Conservation (phyloP, 805 yeast genomes). For the Blastobotrys attinorum region DNA sequence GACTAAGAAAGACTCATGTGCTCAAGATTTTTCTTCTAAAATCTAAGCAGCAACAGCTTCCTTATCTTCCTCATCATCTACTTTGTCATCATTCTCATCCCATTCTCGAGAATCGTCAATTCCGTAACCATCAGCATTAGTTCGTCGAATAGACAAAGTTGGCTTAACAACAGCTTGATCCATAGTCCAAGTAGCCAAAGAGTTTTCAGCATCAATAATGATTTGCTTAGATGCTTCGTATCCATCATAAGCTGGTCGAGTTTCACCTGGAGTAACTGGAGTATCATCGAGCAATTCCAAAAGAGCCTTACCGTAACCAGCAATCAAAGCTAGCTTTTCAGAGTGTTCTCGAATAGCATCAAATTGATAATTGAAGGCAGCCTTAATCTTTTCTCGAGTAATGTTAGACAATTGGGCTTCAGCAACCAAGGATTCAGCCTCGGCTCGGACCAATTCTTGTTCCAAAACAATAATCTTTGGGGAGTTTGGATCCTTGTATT, state of each 20-base stretch:
- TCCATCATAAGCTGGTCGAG: constrained; percentile 97
- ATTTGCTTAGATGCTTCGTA: constrained; percentile 97
- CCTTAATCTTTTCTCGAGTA: constrained; percentile 96
- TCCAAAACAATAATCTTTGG: constrained; percentile 92
- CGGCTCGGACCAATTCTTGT: constrained; percentile 98
- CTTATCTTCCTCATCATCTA: constrained; percentile 6
- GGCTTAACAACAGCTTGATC: constrained; percentile 95
- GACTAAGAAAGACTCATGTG: too few species aligned
- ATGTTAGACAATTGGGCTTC: constrained; percentile 98
- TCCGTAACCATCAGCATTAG: constrained; percentile 54
- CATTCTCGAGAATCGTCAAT: constrained; percentile 34
- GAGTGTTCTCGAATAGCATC: constrained; percentile 92
- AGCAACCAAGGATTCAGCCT: constrained; percentile 97
- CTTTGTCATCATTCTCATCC: constrained; percentile 28
- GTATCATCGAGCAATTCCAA: constrained; percentile 92
- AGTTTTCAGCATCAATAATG: constrained; percentile 93
- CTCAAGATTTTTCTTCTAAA: too few species aligned
- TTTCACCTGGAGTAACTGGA: constrained; percentile 98
- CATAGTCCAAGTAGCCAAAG: constrained; percentile 93
- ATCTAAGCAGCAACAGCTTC: neutral
- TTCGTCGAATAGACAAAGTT: constrained; percentile 75
- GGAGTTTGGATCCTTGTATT: constrained; percentile 97
- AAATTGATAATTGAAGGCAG: constrained; percentile 93
- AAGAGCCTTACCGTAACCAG: constrained; percentile 97
- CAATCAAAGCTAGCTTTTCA: constrained; percentile 93